Evolutionary conservation across 352 stramenopile genomes (phyloP).

Genomic region (Globisporangium cederbergense): DNA sequence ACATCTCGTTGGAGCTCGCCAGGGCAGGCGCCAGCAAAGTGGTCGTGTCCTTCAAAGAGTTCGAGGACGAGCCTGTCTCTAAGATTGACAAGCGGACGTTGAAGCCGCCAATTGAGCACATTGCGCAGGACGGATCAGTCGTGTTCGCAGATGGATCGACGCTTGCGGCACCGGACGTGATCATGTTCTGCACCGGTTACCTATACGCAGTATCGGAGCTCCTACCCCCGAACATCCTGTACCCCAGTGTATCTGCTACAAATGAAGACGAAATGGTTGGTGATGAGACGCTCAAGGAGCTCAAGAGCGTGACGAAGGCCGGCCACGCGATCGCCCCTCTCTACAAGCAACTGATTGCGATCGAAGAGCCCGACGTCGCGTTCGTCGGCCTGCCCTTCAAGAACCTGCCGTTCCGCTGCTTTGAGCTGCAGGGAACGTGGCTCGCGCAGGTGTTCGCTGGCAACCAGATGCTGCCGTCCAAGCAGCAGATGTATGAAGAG

Average conservation of each 20-base stretch:
- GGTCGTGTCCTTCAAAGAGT: constrained; percentile 54
- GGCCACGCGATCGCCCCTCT: constrained; percentile 50
- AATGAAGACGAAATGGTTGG: constrained; percentile 13
- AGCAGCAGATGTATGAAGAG: constrained; percentile 67
- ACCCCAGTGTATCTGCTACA: constrained; percentile 20
- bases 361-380: constrained; percentile 66
- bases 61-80: constrained; percentile 22
- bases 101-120: constrained; percentile 53
- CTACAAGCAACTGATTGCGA: constrained; percentile 78
- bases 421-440: constrained; percentile 78
- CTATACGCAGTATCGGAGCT: constrained; percentile 59
- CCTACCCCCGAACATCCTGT: constrained; percentile 44
- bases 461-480: constrained; percentile 37
- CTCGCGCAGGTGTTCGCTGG: constrained; percentile 53
- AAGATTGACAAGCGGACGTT: constrained; percentile 36
- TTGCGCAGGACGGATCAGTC: constrained; percentile 46
- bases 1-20: constrained; percentile 76
- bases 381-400: constrained; percentile 74
- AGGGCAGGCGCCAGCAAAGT: constrained; percentile 40
- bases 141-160: constrained; percentile 57
- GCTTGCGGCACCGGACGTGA: constrained; percentile 50
- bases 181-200: constrained; percentile 82
- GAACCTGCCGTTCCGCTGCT: constrained; percentile 79
- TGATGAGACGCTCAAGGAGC: constrained; percentile 22
- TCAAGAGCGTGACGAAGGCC: constrained; percentile 31